These are phyloP conservation scores for Coniferiporia weirii DNA, from an alignment of 1,284 basidiomycete genomes.

Conservation along the genomic window DNA sequence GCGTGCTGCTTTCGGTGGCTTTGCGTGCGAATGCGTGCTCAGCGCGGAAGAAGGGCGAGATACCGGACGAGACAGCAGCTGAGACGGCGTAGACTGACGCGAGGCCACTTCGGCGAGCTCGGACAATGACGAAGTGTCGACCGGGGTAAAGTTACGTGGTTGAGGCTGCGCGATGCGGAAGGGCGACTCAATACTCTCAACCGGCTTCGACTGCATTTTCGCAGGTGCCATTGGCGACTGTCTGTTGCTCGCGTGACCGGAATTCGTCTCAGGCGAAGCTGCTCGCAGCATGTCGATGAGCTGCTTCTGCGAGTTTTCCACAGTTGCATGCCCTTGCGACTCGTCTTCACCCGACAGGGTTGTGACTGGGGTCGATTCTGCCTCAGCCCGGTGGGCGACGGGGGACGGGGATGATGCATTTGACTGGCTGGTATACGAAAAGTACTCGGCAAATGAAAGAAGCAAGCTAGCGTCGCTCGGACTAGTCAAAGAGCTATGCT, in stretches of 20 bases:
- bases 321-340: not conserved
- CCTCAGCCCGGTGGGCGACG: slow-evolving; percentile 1
- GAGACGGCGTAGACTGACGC: slow-evolving; percentile 1
- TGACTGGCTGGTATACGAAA: not conserved
- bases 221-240: not conserved
- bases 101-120: slow-evolving; percentile 15
- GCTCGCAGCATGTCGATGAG: slow-evolving; percentile 8
- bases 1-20: not conserved
- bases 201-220: not conserved
- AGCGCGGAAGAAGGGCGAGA: slow-evolving; percentile 2
- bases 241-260: not conserved
- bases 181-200: slow-evolving; percentile 7
- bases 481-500: not conserved
- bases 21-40: slow-evolving; percentile 2
- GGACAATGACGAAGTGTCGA: slow-evolving; percentile 1
- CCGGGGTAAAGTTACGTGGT: slow-evolving; percentile 5
- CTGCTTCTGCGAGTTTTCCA: not conserved
- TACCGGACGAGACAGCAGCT: slow-evolving; percentile 2
- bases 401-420: slow-evolving; percentile 2
- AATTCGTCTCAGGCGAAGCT: slow-evolving; percentile 2
- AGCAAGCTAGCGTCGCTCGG: slow-evolving; percentile 7
- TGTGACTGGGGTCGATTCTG: slow-evolving; percentile 14
- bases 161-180: slow-evolving; percentile 13
- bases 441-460: slow-evolving; percentile 8
- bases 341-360: slow-evolving; percentile 13